Evolutionary conservation across 192 early-diverging fungal genomes (phyloP).

Genomic region (Coemansia sp.): DNA sequence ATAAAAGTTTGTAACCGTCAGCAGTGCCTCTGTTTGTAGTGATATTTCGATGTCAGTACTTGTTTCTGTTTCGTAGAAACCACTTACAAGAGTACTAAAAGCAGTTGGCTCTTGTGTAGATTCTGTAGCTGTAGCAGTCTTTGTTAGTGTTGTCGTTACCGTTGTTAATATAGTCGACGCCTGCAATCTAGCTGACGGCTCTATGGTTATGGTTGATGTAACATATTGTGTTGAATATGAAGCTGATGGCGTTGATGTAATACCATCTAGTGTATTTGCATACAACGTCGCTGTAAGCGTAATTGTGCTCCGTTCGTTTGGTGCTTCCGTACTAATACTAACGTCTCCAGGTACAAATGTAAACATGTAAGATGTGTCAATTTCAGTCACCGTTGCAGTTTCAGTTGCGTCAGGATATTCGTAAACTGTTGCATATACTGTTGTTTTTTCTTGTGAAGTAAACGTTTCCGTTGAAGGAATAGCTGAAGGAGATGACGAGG

Average conservation of each 20-base stretch:
- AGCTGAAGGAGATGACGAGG: too few species aligned
- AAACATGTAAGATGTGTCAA: background rate
- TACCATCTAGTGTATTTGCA: background rate
- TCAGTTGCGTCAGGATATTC: background rate
- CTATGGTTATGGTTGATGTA: conserved; percentile 3
- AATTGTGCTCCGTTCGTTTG: background rate
- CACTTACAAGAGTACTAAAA: background rate
- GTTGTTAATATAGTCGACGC: background rate
- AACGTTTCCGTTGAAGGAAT: background rate
- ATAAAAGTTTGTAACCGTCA: background rate
- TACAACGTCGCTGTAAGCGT: background rate
- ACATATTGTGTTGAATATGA: background rate
- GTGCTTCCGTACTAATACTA: background rate
- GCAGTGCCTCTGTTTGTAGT: background rate
- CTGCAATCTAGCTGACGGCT: background rate
- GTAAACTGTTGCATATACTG: background rate
- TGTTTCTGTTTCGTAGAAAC: background rate
- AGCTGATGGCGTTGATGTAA: background rate
- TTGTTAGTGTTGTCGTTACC: background rate
- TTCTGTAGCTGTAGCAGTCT: background rate
- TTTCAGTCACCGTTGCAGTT: background rate
- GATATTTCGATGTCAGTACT: background rate
- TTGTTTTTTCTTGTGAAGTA: background rate
- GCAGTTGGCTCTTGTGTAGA: background rate
- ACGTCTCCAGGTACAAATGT: background rate